Conservation (phyloP, 148 eudicot genomes). For the Rhododendron simsii region DNA sequence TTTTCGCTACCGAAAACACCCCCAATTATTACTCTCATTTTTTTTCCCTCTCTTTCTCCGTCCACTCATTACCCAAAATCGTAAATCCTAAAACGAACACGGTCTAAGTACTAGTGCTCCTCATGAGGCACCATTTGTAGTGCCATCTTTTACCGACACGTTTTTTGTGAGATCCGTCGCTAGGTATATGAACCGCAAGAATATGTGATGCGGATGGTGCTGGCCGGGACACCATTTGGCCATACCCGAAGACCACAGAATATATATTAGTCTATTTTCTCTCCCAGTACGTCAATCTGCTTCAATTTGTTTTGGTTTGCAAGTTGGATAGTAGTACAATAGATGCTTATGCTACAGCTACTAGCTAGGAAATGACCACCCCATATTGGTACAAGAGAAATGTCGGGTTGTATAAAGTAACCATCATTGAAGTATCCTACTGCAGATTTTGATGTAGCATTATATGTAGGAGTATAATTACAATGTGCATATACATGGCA, state of each 20-base stretch:
- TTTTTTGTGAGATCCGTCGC: neutral
- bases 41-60: too few relatives aligned
- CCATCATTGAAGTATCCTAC: neutral
- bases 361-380: neutral
- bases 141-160: too few relatives aligned
- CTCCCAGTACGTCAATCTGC: neutral
- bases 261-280: neutral
- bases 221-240: too few relatives aligned
- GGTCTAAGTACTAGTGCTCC: neutral
- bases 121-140: too few relatives aligned
- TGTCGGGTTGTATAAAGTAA: neutral
- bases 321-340: neutral
- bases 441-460: neutral
- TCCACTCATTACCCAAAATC: too few relatives aligned
- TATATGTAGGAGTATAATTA: too few relatives aligned
- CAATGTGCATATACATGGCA: too few relatives aligned
- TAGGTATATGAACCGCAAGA: neutral
- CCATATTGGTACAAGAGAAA: neutral
- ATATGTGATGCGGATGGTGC: neutral
- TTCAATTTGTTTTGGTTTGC: neutral
- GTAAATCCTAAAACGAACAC: too few relatives aligned
- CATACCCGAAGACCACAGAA: neutral
- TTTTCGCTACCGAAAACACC: too few relatives aligned
- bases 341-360: neutral
- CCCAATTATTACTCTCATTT: too few relatives aligned